These are phyloP conservation scores for Globisporangium cederbergense DNA, from an alignment of 352 stramenopile species.

Conservation along the genomic window DNA sequence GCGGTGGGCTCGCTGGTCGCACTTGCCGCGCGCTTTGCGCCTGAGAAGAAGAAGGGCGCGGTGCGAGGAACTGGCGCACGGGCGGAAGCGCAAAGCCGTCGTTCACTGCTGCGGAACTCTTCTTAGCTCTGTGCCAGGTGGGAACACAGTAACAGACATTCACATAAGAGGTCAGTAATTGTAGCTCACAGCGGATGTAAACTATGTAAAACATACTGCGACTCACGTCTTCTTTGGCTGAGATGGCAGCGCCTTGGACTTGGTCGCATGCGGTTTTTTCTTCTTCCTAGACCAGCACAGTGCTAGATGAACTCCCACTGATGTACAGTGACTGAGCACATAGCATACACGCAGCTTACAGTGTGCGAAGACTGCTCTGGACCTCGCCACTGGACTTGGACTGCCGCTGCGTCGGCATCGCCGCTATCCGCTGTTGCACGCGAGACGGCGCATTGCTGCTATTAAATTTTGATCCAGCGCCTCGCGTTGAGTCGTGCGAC, in stretches of 20 bases:
- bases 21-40: not conserved
- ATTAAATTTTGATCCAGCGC: not conserved
- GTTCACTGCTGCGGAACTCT: slow-evolving; percentile 9
- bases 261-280: slow-evolving; percentile 20
- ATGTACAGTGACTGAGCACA: not conserved
- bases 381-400: slow-evolving; percentile 13
- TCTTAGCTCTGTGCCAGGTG: slow-evolving; percentile 1
- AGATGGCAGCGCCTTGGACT: slow-evolving; percentile 11
- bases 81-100: slow-evolving; percentile 23
- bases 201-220: not conserved
- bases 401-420: slow-evolving; percentile 10
- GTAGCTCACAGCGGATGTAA: not conserved
- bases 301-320: not conserved
- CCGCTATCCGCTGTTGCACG: not conserved
- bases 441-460: not conserved
- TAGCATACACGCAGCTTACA: slow-evolving; percentile 8
- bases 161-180: not conserved
- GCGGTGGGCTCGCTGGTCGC: slow-evolving; percentile 38
- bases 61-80: slow-evolving; percentile 23
- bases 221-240: slow-evolving; percentile 24
- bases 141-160: not conserved
- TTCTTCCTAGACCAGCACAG: not conserved
- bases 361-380: slow-evolving; percentile 9
- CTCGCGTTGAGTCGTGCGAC: not conserved
- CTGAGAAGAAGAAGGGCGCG: slow-evolving; percentile 17